Base-by-base conservation (phyloP, 805 yeast species). In the Scheffersomyces amazonensis region DNA sequence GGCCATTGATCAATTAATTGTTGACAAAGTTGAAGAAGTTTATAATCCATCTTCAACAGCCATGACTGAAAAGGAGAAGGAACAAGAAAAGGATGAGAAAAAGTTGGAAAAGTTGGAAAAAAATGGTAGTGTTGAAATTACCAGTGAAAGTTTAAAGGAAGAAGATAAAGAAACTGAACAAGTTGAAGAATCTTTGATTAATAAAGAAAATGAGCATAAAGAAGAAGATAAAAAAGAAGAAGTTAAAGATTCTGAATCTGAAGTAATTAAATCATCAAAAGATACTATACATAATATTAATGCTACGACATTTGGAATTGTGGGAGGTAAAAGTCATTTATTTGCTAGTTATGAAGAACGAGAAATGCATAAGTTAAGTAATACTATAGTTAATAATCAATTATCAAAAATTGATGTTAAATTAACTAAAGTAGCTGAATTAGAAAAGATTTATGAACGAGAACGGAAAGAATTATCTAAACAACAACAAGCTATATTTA, bases 301-400 rank as follows among this genome's bases (percentile, higher is more conserved):
- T 0, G 66, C 78, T 5, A 64, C 80, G n/a, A 81, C 93, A 1
- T 66, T 90, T 40, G 90, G 95, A 3, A 66, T 85, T 9, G 64
- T 85, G 27, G 96, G 93, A 3, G 81, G 88, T 1, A 75, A 93
- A 43, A 74, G 93, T 18, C 88, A 86, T 54, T 73, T 85, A 16
- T 84, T 87, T 61, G 87, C 91, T 5, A 78, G 81, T 4, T 81
- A 78, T 53, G 95, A 87, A 58, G 96, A 87, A 53, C 69, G 89
- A 43, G 88, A 83, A 53, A 78, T 81, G 81, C 73, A 79, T 48
- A 76, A 75, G 37, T 58, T 82, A 16, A 62, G 83, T 10, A 68
- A 73, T 19, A 71, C 72, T 20, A 72, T 86, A 33, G 68, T 84
- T 15, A 81, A 82, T 52, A 75, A 76, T 30, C 81, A 83, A 56